Percentiles rank a stretch among this genome's conserved stretches.
Conservation (phyloP, 495 filamentous ascomycete genomes). For the Penicillium maclennaniae region DNA sequence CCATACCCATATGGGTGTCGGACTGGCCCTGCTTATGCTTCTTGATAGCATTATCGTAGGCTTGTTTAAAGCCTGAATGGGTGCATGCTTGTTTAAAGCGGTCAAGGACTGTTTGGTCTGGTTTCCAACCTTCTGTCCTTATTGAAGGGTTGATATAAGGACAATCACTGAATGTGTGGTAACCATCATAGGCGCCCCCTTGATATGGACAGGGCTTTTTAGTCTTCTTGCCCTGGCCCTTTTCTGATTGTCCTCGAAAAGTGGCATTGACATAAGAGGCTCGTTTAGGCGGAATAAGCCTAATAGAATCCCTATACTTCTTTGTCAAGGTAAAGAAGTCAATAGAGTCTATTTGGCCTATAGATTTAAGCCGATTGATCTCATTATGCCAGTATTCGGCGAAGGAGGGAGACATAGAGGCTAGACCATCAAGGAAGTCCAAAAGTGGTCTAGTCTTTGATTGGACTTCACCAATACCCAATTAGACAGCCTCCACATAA, state of each 20-base stretch:
- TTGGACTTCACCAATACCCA: background rate
- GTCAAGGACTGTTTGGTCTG: background rate
- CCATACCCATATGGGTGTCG: background rate
- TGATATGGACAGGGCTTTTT: background rate
- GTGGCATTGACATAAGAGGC: background rate
- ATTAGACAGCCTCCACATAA: background rate
- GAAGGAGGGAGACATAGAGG: background rate
- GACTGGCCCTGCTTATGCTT: background rate
- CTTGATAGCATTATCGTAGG: background rate
- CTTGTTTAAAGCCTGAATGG: background rate
- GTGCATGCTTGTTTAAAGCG: background rate
- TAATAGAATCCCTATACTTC: background rate
- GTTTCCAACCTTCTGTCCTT: background rate
- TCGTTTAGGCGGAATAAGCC: background rate
- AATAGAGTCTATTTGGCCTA: background rate
- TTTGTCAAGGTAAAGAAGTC: background rate
- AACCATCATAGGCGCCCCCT: background rate
- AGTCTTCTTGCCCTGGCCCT: background rate
- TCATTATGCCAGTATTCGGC: background rate
- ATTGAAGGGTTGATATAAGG: background rate
- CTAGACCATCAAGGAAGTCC: background rate
- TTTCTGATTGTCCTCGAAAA: background rate
- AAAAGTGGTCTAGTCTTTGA: background rate
- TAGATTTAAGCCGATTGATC: background rate
- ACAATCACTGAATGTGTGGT: background rate